A percentile compares a stretch with the other conserved stretches of the same genome.
Evolutionary conservation across 2,329 filamentous ascomycete genomes (phyloP).

Genomic region (Thelonectria blattea): DNA sequence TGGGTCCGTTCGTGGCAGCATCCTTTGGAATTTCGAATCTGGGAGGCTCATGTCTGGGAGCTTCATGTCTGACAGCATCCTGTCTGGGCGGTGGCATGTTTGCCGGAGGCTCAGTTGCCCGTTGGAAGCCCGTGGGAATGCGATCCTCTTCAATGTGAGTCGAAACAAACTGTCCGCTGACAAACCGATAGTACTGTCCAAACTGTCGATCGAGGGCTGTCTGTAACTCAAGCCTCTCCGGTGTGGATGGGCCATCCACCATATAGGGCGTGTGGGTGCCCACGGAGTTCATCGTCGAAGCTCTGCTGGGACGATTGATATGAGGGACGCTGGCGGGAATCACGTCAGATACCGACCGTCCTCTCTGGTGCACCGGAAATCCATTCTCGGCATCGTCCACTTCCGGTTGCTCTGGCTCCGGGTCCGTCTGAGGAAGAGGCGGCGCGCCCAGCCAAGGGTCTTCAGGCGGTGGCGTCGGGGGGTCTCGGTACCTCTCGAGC

Average conservation of each 20-base stretch:
- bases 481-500: neutral
- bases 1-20: neutral
- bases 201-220: slow-evolving; percentile 11
- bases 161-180: neutral
- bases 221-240: slow-evolving; percentile 8
- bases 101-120: neutral
- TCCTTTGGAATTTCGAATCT: neutral
- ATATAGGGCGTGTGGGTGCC: neutral
- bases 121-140: neutral
- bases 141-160: slow-evolving; percentile 27
- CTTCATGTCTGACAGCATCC: neutral
- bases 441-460: slow-evolving; percentile 15
- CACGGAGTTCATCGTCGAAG: neutral
- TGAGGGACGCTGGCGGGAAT: neutral
- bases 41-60: neutral
- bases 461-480: neutral
- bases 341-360: neutral
- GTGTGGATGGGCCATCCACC: neutral
- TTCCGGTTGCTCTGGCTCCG: slow-evolving; percentile 2
- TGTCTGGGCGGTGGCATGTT: neutral
- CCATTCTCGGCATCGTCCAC: neutral
- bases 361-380: neutral
- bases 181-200: neutral
- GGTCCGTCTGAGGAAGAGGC: neutral
- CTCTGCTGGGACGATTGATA: neutral